Evolutionary conservation across 2,329 filamentous ascomycete genomes (phyloP).

Genomic region (Ambrosiella beaveri): DNA sequence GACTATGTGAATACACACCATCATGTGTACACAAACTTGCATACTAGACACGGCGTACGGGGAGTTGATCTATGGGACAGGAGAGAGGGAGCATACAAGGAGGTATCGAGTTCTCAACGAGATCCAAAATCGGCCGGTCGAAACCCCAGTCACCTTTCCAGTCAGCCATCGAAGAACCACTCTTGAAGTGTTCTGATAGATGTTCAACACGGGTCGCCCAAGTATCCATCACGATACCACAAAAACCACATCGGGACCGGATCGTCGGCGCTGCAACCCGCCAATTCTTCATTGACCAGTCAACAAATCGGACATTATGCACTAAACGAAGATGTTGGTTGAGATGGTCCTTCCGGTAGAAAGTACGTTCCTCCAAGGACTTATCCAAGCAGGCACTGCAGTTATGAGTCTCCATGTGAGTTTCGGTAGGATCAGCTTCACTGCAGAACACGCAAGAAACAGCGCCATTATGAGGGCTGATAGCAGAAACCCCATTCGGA

Average conservation of each 20-base stretch:
- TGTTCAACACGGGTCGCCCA: slow-evolving; percentile 46
- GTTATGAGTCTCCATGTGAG: slow-evolving; percentile 42
- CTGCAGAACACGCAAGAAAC: slow-evolving; percentile 43
- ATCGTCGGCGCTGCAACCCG: slow-evolving; percentile 43
- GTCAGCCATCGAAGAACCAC: slow-evolving; percentile 47
- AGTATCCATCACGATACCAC: slow-evolving; percentile 41
- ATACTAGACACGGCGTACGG: not conserved
- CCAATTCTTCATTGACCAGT: slow-evolving; percentile 50
- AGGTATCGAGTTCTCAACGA: slow-evolving; percentile 50
- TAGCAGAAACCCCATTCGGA: slow-evolving; percentile 35
- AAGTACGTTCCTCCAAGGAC: slow-evolving; percentile 40
- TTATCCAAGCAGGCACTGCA: slow-evolving; percentile 51
- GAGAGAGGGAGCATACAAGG: slow-evolving; percentile 36
- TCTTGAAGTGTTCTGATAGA: slow-evolving; percentile 51
- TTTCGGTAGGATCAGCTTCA: slow-evolving; percentile 34
- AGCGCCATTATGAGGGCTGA: slow-evolving; percentile 42
- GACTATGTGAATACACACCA: not conserved
- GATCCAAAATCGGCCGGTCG: slow-evolving; percentile 39
- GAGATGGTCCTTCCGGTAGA: slow-evolving; percentile 51
- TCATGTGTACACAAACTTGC: not conserved
- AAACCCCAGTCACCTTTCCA: slow-evolving; percentile 58
- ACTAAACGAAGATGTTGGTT: slow-evolving; percentile 47
- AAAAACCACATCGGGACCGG: slow-evolving; percentile 48
- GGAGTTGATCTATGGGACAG: slow-evolving; percentile 18
- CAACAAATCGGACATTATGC: slow-evolving; percentile 42